Conservation (phyloP, 2,329 filamentous ascomycete genomes). For the Aspergillus pseudoglaucus region DNA sequence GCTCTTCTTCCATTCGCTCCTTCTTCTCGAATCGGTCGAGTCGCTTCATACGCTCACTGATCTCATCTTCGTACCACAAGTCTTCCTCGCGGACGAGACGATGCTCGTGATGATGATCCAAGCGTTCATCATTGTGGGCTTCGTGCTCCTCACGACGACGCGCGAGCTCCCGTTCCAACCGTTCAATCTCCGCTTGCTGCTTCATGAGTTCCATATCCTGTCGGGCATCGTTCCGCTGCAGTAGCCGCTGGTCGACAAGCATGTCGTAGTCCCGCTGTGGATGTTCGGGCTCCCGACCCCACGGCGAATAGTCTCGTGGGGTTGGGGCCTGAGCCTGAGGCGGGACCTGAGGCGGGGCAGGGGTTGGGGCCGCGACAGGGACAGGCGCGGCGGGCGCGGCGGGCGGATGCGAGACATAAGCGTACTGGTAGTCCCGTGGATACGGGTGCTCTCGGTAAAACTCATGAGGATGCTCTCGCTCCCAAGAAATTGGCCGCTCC, state of each 20-base stretch:
- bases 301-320: slow-evolving; percentile 10
- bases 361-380: neutral
- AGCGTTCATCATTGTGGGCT: slow-evolving; percentile 1
- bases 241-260: slow-evolving; percentile 26
- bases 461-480: neutral
- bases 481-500: too few relatives aligned
- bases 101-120: slow-evolving; percentile 16
- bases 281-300: slow-evolving; percentile 8
- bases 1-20: slow-evolving; percentile 5
- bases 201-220: slow-evolving; percentile 30
- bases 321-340: neutral
- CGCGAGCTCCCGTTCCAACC: slow-evolving; percentile 27
- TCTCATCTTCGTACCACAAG: slow-evolving; percentile 37
- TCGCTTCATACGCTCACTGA: slow-evolving; percentile 31
- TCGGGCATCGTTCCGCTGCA: slow-evolving; percentile 27
- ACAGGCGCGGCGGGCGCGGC: neutral
- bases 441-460: neutral
- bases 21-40: slow-evolving; percentile 31
- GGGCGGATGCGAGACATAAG: neutral
- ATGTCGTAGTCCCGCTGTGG: slow-evolving; percentile 29
- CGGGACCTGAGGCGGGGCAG: neutral
- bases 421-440: neutral
- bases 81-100: slow-evolving; percentile 34
- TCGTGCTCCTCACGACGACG: slow-evolving; percentile 19
- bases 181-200: slow-evolving; percentile 31